Evolutionary conservation across 2,329 filamentous ascomycete genomes (phyloP), one percentile per base, ranked within the genome.

Genomic region (Scleromitrula shiraiana): DNA sequence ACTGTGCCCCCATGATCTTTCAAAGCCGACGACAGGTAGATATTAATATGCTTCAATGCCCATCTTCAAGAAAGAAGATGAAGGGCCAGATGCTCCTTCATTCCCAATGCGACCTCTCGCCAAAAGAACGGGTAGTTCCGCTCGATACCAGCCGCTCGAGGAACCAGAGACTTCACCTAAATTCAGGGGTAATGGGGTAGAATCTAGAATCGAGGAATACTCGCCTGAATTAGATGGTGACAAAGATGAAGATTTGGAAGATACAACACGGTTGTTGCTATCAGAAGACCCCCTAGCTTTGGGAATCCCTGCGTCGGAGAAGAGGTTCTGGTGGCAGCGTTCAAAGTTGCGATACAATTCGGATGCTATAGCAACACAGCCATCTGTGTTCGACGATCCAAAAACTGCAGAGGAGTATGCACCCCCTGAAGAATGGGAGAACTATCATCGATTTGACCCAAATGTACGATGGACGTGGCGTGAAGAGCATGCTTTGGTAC

Each of bases 141-240:
- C 36, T 2, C 36, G 14, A 39, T 26, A 39, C 24, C 22, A 23
- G n/a, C 36, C 9, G 24, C 19, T 39, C 17, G 36, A 39, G 7
- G 36, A 24, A 10, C 7, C 33, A 36, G 36, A 24, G 4, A 8
- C 36, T 12, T 39, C 36, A 12, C 36, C 36, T 60, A 85, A 76
- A 52, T 72, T 70, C 33, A 82, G 67, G 2, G 64, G 54, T 2
- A 73, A 56, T 0, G 73, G 70, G 24, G 68, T 59, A 4, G 69
- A 41, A 77, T 15, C 9, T 14, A 14, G 36, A 15, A 39, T 3
- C 9, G 12, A n/a, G 5, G 22, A 24, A 15, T 24, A 5, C 12
- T 14, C 5, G 24, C 6, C 36, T 14, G 20, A 39, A 24, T 9
- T 40, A 29, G 43, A 46, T 24, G 17, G 8, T 17, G 32, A 49